Conservation (phyloP, 305 asterid species). For the Stenogyne calaminthoides region DNA sequence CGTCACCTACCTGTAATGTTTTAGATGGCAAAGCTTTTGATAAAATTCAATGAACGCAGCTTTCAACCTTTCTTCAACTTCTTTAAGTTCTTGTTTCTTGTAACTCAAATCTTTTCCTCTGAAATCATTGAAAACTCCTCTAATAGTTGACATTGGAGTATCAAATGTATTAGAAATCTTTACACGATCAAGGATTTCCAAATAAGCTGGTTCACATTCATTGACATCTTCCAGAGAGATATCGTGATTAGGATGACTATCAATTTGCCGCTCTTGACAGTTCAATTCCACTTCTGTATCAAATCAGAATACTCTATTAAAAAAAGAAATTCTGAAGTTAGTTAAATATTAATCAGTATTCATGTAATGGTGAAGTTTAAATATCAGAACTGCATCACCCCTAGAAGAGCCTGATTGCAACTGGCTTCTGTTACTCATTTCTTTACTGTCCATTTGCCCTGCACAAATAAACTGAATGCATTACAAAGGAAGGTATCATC, state of each 20-base stretch:
- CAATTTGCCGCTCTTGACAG: constrained; percentile 30
- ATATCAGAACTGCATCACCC: constrained; percentile 42
- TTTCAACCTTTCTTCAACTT: constrained; percentile 66
- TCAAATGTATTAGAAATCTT: constrained; percentile 63
- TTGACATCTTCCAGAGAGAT: constrained; percentile 26
- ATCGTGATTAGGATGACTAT: constrained; percentile 24
- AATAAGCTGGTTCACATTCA: constrained; percentile 28
- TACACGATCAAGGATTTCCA: constrained; percentile 65
- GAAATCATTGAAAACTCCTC: constrained; percentile 58
- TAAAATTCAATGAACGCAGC: constrained; percentile 60
- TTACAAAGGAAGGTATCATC: neutral
- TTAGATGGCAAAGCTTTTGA: constrained; percentile 73
- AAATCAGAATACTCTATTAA: constrained; percentile 25
- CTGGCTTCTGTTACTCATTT: constrained; percentile 32
- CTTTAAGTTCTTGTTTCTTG: constrained; percentile 59
- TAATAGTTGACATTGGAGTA: constrained; percentile 71
- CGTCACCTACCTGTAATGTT: constrained; percentile 57
- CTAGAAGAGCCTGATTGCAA: constrained; percentile 35
- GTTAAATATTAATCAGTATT: constrained; percentile 11
- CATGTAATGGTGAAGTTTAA: constrained; percentile 21
- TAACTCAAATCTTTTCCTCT: constrained; percentile 56
- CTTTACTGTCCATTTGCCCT: constrained; percentile 32
- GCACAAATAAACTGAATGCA: constrained; percentile 16
- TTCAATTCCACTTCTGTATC: constrained; percentile 35
- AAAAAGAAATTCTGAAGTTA: constrained; percentile 8